Conservation (phyloP, 2,329 filamentous ascomycete genomes). For the Apiospora kogelbergensis region DNA sequence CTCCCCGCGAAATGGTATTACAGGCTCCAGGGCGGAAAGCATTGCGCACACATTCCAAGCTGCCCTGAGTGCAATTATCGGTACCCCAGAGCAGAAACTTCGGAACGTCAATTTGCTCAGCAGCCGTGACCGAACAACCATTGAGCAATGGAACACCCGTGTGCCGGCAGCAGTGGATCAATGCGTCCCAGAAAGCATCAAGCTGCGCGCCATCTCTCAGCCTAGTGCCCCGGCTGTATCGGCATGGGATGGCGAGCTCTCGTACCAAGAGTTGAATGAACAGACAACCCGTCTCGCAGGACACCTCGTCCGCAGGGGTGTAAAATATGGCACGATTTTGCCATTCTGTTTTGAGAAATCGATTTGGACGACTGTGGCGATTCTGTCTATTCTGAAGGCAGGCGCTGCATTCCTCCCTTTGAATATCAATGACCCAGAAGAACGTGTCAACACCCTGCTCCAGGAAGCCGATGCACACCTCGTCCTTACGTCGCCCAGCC, state of each 20-base stretch:
- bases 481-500: not conserved
- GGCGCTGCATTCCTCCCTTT: conserved; percentile 5
- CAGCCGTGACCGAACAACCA: not conserved
- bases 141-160: not conserved
- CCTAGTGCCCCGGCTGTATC: not conserved
- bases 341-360: conserved; percentile 6
- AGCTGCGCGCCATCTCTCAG: not conserved
- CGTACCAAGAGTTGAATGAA: not conserved
- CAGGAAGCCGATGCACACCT: not conserved
- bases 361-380: not conserved
- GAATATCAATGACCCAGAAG: not conserved
- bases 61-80: conserved; percentile 8
- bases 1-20: conserved; percentile 10
- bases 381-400: not conserved
- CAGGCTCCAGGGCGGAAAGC: conserved; percentile 6
- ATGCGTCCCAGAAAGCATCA: not conserved
- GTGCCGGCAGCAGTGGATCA: not conserved
- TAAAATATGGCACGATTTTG: not conserved
- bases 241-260: not conserved
- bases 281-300: not conserved
- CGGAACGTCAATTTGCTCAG: not conserved
- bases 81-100: not conserved
- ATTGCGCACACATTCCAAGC: conserved; percentile 10
- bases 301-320: not conserved
- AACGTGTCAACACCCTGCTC: not conserved